Percentiles rank a stretch among this genome's conserved stretches.
phyloP scores from a whole-genome alignment of 2,329 filamentous ascomycete species.

The Ophioceras dolichostomum region DNA sequence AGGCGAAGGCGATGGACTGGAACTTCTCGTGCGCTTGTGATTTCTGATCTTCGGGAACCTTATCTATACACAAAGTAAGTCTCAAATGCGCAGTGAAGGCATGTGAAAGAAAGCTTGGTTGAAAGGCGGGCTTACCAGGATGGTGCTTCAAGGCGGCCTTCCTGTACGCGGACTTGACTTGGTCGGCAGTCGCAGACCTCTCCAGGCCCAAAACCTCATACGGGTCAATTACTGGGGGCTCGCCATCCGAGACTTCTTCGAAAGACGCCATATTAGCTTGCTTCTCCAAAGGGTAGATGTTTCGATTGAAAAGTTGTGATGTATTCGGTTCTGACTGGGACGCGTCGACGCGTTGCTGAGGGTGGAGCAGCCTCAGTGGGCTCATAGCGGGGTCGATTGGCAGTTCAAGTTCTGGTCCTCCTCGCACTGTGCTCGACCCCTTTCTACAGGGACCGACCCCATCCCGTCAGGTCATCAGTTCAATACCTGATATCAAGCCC shows the following conservation, averaged over 20 bases:
- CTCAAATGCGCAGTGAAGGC: too few species aligned
- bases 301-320: background rate
- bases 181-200: slow-evolving; percentile 57
- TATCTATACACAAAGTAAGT: slow-evolving; percentile 53
- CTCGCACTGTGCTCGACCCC: too few species aligned
- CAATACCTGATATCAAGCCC: too few species aligned
- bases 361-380: too few species aligned
- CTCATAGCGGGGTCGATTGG: too few species aligned
- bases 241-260: slow-evolving; percentile 41
- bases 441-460: too few species aligned
- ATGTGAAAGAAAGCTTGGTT: background rate
- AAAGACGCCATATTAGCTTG: slow-evolving; percentile 27
- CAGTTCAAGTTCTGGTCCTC: too few species aligned
- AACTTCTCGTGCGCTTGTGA: slow-evolving; percentile 67
- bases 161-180: slow-evolving; percentile 85
- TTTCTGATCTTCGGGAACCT: slow-evolving; percentile 56
- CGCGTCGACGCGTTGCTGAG: background rate
- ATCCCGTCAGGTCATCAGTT: too few species aligned
- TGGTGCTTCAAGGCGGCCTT: slow-evolving; percentile 83
- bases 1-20: slow-evolving; percentile 85
- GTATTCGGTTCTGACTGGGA: background rate
- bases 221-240: slow-evolving; percentile 56
- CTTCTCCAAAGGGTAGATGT: too few species aligned
- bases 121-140: slow-evolving; percentile 44
- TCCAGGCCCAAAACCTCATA: slow-evolving; percentile 69